These are phyloP conservation scores for Hysterangium stoloniferum DNA, from an alignment of 768 basidiomycete genomes.

Conservation along the genomic window DNA sequence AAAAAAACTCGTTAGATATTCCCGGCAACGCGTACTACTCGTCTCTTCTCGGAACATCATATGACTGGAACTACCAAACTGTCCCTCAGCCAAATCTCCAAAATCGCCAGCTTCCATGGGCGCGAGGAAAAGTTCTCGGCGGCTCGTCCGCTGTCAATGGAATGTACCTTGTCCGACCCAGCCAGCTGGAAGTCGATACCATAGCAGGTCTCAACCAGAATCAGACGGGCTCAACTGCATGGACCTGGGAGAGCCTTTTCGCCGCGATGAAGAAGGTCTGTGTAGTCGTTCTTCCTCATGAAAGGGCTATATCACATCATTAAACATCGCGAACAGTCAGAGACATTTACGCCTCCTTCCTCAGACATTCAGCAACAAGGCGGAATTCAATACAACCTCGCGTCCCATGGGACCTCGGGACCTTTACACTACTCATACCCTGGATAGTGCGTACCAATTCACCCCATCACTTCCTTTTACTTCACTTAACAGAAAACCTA, in stretches of 20 bases:
- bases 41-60: conserved; percentile 37
- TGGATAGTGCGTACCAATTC: conserved; percentile 36
- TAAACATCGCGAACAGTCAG: conserved; percentile 20
- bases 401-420: conserved; percentile 45
- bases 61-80: conserved; percentile 52
- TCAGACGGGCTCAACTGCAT: conserved; percentile 26
- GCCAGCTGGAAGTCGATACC: conserved; percentile 38
- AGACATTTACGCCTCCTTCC: conserved; percentile 49
- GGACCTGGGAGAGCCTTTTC: conserved; percentile 43
- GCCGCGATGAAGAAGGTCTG: conserved; percentile 34
- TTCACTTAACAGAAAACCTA: background rate
- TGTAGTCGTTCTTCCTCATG: background rate
- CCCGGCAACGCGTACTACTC: conserved; percentile 47
- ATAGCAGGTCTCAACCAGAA: conserved; percentile 38
- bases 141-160: conserved; percentile 66
- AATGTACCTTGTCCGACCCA: conserved; percentile 54
- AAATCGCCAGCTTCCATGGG: conserved; percentile 42
- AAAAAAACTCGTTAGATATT: conserved; percentile 24
- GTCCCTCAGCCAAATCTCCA: conserved; percentile 37
- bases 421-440: conserved; percentile 43
- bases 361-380: conserved; percentile 30
- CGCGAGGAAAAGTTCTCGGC: conserved; percentile 61
- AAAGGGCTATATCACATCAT: too few relatives aligned
- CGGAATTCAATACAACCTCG: conserved; percentile 37
- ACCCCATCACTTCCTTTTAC: conserved; percentile 5